These are phyloP conservation scores for Clarireedia homoeocarpa DNA, from an alignment of 2,329 filamentous ascomycete species.

Conservation along the genomic window DNA sequence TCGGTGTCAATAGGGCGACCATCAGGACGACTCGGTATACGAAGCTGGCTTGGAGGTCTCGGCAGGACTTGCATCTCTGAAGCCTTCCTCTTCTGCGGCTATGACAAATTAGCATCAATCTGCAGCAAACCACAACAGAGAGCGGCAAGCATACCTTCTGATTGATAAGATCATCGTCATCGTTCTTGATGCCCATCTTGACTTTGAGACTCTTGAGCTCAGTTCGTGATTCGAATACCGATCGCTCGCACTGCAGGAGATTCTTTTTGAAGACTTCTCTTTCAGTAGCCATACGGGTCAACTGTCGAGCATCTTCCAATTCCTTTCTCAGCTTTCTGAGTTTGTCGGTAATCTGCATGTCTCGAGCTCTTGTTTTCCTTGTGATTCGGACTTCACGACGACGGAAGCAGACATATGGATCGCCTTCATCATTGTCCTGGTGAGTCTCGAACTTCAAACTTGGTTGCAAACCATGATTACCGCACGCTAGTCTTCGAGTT, in stretches of 20 bases:
- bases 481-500: conserved; percentile 53
- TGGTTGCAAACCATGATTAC: conserved; percentile 68
- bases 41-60: conserved; percentile 56
- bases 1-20: conserved; percentile 70
- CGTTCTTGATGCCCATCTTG: conserved; percentile 79
- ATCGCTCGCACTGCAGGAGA: conserved; percentile 63
- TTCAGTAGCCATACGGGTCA: conserved; percentile 69
- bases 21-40: conserved; percentile 62
- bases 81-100: conserved; percentile 66
- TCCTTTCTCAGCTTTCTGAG: conserved; percentile 86
- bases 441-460: conserved; percentile 89
- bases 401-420: conserved; percentile 97
- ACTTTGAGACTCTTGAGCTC: conserved; percentile 83
- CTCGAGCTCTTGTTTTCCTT: conserved; percentile 87
- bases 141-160: conserved; percentile 62
- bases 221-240: conserved; percentile 74
- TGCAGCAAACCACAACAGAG: conserved; percentile 14
- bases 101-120: conserved; percentile 13
- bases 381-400: conserved; percentile 89
- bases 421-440: conserved; percentile 87
- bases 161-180: conserved; percentile 86
- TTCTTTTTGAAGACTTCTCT: conserved; percentile 77
- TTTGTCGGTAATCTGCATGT: conserved; percentile 91
- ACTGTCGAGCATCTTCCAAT: conserved; percentile 77
- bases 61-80: conserved; percentile 48